These are phyloP conservation scores for Botrytis cinerea DNA, from an alignment of 2,329 filamentous ascomycete genomes.

Conservation along the genomic window DNA sequence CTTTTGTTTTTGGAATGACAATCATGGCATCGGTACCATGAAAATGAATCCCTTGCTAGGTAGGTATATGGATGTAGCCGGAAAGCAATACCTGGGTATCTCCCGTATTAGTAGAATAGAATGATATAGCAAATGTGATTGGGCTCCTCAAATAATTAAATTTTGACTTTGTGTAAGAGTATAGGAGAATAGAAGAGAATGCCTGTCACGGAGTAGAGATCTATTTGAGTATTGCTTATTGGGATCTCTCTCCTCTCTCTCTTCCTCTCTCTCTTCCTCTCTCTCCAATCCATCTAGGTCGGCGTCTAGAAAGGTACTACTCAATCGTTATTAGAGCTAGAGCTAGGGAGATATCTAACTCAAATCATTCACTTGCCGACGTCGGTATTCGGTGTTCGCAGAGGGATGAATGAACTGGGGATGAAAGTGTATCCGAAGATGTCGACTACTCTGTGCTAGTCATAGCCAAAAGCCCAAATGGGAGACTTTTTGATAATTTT, in stretches of 20 bases:
- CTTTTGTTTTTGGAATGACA: not conserved
- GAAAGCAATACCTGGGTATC: not conserved
- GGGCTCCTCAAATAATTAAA: not conserved
- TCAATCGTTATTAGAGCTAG: not conserved
- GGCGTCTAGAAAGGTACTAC: not conserved
- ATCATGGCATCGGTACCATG: not conserved
- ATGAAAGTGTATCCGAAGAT: not conserved
- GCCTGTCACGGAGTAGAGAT: not conserved
- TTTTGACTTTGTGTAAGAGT: not conserved
- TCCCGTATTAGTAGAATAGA: not conserved
- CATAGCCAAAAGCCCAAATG: not conserved
- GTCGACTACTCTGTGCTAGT: not conserved
- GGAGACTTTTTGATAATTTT: not conserved
- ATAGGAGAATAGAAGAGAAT: not conserved
- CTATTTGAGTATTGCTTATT: not conserved
- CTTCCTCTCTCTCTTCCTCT: too few species aligned
- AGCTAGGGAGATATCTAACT: not conserved
- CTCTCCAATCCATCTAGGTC: not conserved
- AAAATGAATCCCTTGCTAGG: not conserved
- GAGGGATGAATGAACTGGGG: not conserved
- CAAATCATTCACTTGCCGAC: not conserved
- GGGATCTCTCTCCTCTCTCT: not conserved
- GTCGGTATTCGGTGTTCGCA: not conserved
- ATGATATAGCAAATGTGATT: not conserved
- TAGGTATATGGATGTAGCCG: not conserved